Conservation (phyloP, 2,329 filamentous ascomycete species). For the Pseudocercospora eumusae region DNA sequence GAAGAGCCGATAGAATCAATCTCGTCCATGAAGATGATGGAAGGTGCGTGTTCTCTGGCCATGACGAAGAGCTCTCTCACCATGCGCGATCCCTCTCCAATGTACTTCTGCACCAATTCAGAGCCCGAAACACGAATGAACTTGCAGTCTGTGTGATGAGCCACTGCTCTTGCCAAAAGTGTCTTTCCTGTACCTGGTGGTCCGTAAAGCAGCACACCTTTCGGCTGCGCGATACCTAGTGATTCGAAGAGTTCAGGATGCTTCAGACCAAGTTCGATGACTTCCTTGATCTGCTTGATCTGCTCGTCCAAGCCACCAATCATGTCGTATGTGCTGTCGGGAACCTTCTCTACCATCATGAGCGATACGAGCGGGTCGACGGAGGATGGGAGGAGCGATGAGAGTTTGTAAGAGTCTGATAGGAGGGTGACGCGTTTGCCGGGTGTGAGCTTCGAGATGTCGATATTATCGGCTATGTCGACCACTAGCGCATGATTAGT, state of each 20-base stretch:
- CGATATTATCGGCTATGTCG: constrained; percentile 90
- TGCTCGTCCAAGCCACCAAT: constrained; percentile 98
- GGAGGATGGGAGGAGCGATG: constrained; percentile 96
- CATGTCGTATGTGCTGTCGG: constrained; percentile 99
- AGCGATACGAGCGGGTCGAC: constrained; percentile 97
- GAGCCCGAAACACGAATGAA: constrained; percentile 97
- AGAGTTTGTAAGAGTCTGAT: constrained; percentile 97
- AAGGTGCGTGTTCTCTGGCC: constrained; percentile 95
- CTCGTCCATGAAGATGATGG: constrained; percentile 99
- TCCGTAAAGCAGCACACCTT: constrained; percentile 94
- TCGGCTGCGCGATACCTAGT: constrained; percentile 96
- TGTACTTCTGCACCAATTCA: constrained; percentile 98
- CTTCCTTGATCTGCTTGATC: constrained; percentile 99
- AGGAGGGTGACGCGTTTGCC: constrained; percentile 96
- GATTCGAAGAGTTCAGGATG: constrained; percentile 98
- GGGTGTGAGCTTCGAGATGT: constrained; percentile 91
- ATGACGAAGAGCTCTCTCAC: constrained; percentile 98
- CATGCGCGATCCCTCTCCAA: constrained; percentile 97
- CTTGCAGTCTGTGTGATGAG: constrained; percentile 98
- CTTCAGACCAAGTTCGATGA: constrained; percentile 97
- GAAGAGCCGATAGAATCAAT: constrained; percentile 98
- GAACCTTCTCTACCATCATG: constrained; percentile 99
- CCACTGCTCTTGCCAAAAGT: constrained; percentile 87
- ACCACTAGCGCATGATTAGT: constrained; percentile 64
- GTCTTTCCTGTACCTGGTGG: constrained; percentile 98